These are phyloP conservation scores for Crithidia mellificae DNA, from an alignment of 208 protist genomes.

Conservation along the genomic window DNA sequence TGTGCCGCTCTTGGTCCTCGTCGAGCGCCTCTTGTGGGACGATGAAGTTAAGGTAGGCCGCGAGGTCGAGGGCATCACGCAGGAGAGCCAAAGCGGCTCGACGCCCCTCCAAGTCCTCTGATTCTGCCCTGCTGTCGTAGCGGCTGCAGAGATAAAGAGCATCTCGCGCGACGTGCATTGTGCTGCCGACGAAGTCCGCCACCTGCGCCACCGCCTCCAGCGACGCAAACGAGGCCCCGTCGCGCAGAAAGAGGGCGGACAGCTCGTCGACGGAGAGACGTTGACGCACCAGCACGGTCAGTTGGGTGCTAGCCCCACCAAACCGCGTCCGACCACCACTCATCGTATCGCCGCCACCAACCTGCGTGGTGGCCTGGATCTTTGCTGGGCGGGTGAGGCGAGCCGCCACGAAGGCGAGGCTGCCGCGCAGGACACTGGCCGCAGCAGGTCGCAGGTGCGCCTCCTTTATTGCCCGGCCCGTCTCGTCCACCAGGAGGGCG, in stretches of 20 bases:
- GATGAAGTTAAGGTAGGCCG: constrained; percentile 63
- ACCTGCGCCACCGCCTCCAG: constrained; percentile 35
- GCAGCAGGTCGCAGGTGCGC: constrained; percentile 58
- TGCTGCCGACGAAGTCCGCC: constrained; percentile 68
- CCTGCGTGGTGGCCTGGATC: background rate
- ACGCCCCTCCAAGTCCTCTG: constrained; percentile 30
- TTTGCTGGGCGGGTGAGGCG: constrained; percentile 5
- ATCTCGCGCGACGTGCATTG: constrained; percentile 61
- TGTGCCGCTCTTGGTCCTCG: constrained; percentile 70
- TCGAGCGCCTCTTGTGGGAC: constrained; percentile 52
- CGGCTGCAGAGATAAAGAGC: constrained; percentile 48
- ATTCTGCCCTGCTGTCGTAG: constrained; percentile 35
- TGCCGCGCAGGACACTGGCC: constrained; percentile 68
- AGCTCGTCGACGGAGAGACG: constrained; percentile 36
- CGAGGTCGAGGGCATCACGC: constrained; percentile 57
- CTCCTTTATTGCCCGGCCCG: constrained; percentile 69
- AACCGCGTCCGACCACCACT: background rate
- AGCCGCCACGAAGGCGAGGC: constrained; percentile 38
- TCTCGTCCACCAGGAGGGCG: constrained; percentile 73
- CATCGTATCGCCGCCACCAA: background rate
- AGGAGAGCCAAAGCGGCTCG: constrained; percentile 57
- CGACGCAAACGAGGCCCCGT: background rate
- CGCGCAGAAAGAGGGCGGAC: constrained; percentile 24
- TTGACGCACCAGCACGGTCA: constrained; percentile 45
- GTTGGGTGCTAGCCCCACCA: constrained; percentile 13